Evolutionary conservation across 192 early-diverging fungal genomes (phyloP), one percentile per base, ranked within the genome.

Genomic region (Linnemannia exigua): DNA sequence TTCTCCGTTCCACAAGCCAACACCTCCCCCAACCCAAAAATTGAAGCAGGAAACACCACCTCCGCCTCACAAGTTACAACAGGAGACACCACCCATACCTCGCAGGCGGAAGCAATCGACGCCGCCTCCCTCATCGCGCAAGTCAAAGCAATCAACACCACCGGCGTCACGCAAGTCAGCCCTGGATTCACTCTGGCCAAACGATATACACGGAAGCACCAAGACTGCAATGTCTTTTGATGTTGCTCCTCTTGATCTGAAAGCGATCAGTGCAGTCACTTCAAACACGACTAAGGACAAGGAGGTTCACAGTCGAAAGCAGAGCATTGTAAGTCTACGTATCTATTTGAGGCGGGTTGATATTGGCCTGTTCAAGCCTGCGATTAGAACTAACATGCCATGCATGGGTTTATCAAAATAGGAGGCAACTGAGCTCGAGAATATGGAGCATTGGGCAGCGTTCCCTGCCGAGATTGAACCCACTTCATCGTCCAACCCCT

Each of bases 401-500:
- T 54, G 25, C 52, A 11, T n/a, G 11, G 15, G n/a, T 52, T 54
- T 25, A 54, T 54, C 22, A n/a, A 25, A 54, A 50, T 50, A 82
- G 74, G 81, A 82, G 35, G 50, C 48, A 17, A 77, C 74, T 1
- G 75, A 82, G 48, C 71, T 82, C 11, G 75, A 82, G 63, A 82
- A 82, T 37, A 77, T 82, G 81, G 81, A 82, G 38, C 71, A 76
- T 22, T 82, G 81, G 81, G 81, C 81, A 0, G 81, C 75, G 25
- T 82, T 82, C 41, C 76, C 81, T 38, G 58, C 69, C 19, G 75
- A 74, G 31, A 38, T 58, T 22, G 67, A 76, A 8, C 75, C 81
- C 11, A 20, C 31, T 15, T 77, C 76, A 36, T 37, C 71, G 19
- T 74, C 73, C 20, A 73, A 46, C 41, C 79, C 73, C 0, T 25